These are phyloP conservation scores for Phaeosphaeriaceae sp. DNA, from an alignment of 2,329 filamentous ascomycete genomes.

Conservation along the genomic window DNA sequence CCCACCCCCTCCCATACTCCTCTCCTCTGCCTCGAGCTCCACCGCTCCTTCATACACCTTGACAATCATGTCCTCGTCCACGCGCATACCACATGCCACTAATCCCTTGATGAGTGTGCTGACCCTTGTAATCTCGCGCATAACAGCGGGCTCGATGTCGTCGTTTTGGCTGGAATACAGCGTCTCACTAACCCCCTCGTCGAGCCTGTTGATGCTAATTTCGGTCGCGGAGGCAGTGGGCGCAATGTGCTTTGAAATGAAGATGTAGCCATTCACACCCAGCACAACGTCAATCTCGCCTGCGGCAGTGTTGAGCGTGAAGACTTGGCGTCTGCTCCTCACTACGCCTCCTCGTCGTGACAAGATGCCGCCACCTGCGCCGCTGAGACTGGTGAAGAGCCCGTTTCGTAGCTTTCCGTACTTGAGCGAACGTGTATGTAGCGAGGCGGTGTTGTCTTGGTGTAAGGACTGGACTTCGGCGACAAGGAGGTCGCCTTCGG, in stretches of 20 bases:
- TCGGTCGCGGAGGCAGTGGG: constrained; percentile 59
- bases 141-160: constrained; percentile 74
- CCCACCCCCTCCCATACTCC: constrained; percentile 58
- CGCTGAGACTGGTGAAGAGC: constrained; percentile 81
- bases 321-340: constrained; percentile 82
- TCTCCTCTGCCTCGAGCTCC: constrained; percentile 71
- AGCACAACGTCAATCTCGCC: constrained; percentile 84
- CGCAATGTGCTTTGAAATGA: constrained; percentile 85
- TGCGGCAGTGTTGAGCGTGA: constrained; percentile 69
- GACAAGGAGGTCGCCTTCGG: constrained; percentile 90
- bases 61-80: constrained; percentile 11
- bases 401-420: constrained; percentile 97
- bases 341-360: constrained; percentile 74
- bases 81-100: constrained; percentile 75
- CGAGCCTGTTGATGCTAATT: constrained; percentile 79
- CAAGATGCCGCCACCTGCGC: constrained; percentile 71
- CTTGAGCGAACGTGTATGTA: constrained; percentile 89
- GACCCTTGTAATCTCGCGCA: constrained; percentile 87
- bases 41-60: constrained; percentile 83
- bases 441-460: constrained; percentile 80
- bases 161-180: constrained; percentile 98
- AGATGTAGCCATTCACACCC: constrained; percentile 96
- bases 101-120: constrained; percentile 82
- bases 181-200: constrained; percentile 82
- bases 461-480: constrained; percentile 93